Evolutionary conservation across 148 eudicot genomes (phyloP).

Genomic region (Vaccinium corymbosum): DNA sequence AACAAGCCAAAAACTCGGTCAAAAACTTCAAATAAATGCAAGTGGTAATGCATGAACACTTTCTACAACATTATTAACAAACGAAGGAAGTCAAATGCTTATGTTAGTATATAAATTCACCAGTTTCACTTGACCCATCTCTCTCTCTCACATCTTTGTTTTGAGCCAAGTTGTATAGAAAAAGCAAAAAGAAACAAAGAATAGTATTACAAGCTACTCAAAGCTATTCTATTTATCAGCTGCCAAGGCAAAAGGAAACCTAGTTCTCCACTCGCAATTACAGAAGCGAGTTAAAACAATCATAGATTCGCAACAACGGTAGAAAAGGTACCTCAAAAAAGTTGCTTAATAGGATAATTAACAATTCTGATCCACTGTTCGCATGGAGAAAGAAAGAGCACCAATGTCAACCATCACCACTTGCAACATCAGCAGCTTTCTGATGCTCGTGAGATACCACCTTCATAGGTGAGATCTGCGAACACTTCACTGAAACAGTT

Average conservation of each 20-base stretch:
- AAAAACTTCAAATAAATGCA: neutral
- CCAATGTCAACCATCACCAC: constrained; percentile 6
- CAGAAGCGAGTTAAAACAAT: neutral
- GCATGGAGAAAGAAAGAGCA: neutral
- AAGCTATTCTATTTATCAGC: constrained; percentile 6
- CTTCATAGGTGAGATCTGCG: constrained; percentile 5
- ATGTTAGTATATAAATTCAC: neutral
- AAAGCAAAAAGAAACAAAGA: neutral
- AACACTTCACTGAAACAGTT: neutral
- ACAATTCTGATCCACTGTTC: neutral
- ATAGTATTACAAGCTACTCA: neutral
- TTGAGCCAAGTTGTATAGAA: neutral
- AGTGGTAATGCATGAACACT: neutral
- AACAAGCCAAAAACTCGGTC: neutral
- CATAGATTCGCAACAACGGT: neutral
- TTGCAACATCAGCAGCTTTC: constrained; percentile 2
- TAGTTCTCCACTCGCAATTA: neutral
- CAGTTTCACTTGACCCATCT: neutral
- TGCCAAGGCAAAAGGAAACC: neutral
- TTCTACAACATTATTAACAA: neutral
- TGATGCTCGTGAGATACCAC: neutral
- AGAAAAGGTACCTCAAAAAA: neutral
- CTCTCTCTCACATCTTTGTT: neutral
- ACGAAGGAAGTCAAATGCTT: neutral
- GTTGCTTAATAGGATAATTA: neutral